Base-by-base conservation (phyloP, 139 green algal genomes). In the Picochlorum sp. region DNA sequence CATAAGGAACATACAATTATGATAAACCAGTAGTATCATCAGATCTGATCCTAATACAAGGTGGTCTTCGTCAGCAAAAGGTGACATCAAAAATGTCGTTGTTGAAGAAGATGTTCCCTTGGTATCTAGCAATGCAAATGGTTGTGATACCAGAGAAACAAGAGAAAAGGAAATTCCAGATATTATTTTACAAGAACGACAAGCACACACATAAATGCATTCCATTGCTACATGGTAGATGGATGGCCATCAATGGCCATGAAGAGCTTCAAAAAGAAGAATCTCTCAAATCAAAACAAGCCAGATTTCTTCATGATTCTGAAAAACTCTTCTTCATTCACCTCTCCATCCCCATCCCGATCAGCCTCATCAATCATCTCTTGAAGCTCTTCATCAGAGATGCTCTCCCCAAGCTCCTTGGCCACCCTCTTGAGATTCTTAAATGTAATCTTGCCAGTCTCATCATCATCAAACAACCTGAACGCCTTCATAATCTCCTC, bases 401-500 rank as follows among this genome's bases (percentile, higher is more conserved):
- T 90, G 77, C 93, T 96, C 81, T 98, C 92, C 0, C 92, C 92
- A 21, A 97, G 86, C 85, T 98, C 92, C 82, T 97, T 97, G 55
- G 92, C 91, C 23, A 97, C 92, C 3, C 90, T 83, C 80, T 96
- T 96, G 15, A 98, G 76, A 81, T 98, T 95, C 72, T 97, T 96
- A 64, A 98, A 91, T 4, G 75, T 85, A 76, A 98, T 97, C 68
- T 91, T 92, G 45, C 91, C 91, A 45, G 78, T 86, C 64, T 94
- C 83, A 70, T 96, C 90, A 49, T 96, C 90, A 70, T 98, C 92
- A 77, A 98, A 97, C 23, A 97, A 80, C 13, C 70, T 71, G 85
- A 97, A 98, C 1, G 92, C 92, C 81, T 98, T 97, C 63, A 96
- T 77, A 66, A 97, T 97, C 74, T 97, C 90, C 71, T 97, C 92